These are phyloP conservation scores for Exidia glandulosa DNA, from an alignment of 768 basidiomycete species.

Conservation along the genomic window DNA sequence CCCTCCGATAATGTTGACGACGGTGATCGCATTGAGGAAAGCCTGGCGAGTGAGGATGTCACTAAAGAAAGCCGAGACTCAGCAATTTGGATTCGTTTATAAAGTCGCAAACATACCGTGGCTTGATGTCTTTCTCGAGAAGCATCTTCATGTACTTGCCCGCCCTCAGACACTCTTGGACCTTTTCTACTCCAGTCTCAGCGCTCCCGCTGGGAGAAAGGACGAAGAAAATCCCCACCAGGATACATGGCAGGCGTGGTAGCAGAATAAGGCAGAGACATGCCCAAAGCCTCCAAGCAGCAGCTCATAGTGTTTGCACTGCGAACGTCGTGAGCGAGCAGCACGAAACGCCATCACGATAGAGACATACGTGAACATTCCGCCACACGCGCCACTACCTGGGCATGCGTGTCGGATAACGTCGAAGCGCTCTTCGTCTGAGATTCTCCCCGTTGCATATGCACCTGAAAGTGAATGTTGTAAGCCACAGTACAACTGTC, in stretches of 20 bases:
- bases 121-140: conserved; percentile 71
- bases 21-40: conserved; percentile 75
- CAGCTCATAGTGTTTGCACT: conserved; percentile 86
- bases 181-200: conserved; percentile 44
- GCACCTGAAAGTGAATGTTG: conserved; percentile 46
- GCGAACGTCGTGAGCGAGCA: conserved; percentile 2
- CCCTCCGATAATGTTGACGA: conserved; percentile 72
- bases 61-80: conserved; percentile 13
- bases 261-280: conserved; percentile 71
- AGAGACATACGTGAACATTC: conserved; percentile 65
- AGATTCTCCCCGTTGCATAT: conserved; percentile 64
- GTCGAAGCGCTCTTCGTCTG: conserved; percentile 70
- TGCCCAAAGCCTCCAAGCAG: conserved; percentile 71
- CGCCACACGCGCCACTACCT: conserved; percentile 74
- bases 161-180: conserved; percentile 70
- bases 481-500: background rate
- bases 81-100: background rate
- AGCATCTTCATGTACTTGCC: conserved; percentile 66
- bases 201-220: background rate
- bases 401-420: conserved; percentile 81
- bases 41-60: conserved; percentile 59
- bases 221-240: conserved; percentile 25
- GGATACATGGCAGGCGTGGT: conserved; percentile 53
- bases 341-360: background rate
- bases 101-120: conserved; percentile 43